These are phyloP conservation scores for Oxytropis ochrocephala DNA, from an alignment of 306 rosid species.

Conservation along the genomic window DNA sequence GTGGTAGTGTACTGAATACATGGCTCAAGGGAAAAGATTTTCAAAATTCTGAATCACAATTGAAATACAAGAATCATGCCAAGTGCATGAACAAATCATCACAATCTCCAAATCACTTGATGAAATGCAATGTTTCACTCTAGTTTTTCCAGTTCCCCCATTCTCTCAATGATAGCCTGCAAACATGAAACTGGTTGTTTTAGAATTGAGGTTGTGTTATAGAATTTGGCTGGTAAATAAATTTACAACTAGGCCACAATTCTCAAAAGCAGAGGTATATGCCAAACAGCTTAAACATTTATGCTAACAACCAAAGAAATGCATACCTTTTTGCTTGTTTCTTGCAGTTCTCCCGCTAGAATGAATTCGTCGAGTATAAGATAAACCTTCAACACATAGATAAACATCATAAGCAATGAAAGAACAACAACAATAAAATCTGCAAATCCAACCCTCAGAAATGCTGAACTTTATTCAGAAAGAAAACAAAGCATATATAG, in stretches of 20 bases:
- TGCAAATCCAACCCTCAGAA: not conserved
- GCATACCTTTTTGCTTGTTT: slow-evolving; percentile 50
- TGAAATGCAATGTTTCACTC: slow-evolving; percentile 17
- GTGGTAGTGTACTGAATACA: slow-evolving; percentile 15
- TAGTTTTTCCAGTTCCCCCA: slow-evolving; percentile 52
- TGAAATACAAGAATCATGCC: slow-evolving; percentile 20
- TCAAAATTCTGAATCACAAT: slow-evolving; percentile 26
- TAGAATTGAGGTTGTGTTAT: not conserved
- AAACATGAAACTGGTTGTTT: not conserved
- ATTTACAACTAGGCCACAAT: not conserved
- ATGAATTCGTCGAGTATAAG: slow-evolving; percentile 54
- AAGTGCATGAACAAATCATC: slow-evolving; percentile 5
- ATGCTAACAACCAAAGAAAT: slow-evolving; percentile 2
- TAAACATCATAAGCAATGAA: slow-evolving; percentile 4
- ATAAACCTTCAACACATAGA: slow-evolving; percentile 35
- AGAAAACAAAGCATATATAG: not conserved
- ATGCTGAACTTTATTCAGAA: not conserved
- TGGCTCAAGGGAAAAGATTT: slow-evolving; percentile 12
- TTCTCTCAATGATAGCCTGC: slow-evolving; percentile 54
- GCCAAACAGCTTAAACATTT: not conserved
- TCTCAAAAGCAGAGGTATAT: not conserved
- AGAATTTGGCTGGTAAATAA: not conserved
- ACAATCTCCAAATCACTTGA: slow-evolving; percentile 16
- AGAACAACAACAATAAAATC: not conserved
- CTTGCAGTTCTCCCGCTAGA: slow-evolving; percentile 54